Percentiles rank a stretch among this genome's conserved stretches.
Conservation (phyloP, 768 basidiomycete genomes). For the Xerocomellus intermedius region DNA sequence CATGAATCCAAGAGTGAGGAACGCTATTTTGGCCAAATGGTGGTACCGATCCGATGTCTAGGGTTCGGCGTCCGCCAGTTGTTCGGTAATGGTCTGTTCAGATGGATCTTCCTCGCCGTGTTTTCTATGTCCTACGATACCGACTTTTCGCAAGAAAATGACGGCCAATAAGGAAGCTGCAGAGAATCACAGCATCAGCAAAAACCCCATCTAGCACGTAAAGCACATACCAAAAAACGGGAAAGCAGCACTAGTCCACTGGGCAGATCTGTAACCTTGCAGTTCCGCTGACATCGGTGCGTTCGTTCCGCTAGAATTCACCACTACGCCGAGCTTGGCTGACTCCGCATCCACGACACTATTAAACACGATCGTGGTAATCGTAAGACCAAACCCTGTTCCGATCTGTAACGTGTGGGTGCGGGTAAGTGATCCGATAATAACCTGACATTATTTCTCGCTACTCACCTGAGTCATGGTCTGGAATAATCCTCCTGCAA, state of each 20-base stretch:
- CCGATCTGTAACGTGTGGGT: slow-evolving; percentile 47
- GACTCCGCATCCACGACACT: slow-evolving; percentile 40
- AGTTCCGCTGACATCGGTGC: slow-evolving; percentile 41
- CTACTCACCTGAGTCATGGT: slow-evolving; percentile 68
- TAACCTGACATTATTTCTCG: background rate
- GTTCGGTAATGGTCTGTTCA: slow-evolving; percentile 23
- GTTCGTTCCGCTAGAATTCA: slow-evolving; percentile 28
- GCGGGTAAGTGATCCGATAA: background rate
- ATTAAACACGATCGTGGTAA: slow-evolving; percentile 72
- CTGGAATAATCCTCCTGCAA: slow-evolving; percentile 74
- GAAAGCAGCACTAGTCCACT: slow-evolving; percentile 66
- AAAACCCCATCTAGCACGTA: background rate
- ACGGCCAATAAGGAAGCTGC: slow-evolving; percentile 33
- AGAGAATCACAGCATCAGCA: background rate
- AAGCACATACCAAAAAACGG: slow-evolving; percentile 48
- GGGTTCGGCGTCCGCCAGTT: background rate
- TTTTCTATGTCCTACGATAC: slow-evolving; percentile 36
- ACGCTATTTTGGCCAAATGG: background rate
- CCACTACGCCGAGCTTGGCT: slow-evolving; percentile 29
- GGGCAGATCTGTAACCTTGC: slow-evolving; percentile 57
- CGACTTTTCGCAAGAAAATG: slow-evolving; percentile 41
- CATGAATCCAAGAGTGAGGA: background rate
- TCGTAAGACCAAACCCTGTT: slow-evolving; percentile 65
- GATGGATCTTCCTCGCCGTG: slow-evolving; percentile 8
- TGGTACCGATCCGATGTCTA: slow-evolving; percentile 2